Percentiles rank a stretch among this genome's conserved stretches.
Conservation (phyloP, 441 rosid species). For the Heliophila coronopifolia region DNA sequence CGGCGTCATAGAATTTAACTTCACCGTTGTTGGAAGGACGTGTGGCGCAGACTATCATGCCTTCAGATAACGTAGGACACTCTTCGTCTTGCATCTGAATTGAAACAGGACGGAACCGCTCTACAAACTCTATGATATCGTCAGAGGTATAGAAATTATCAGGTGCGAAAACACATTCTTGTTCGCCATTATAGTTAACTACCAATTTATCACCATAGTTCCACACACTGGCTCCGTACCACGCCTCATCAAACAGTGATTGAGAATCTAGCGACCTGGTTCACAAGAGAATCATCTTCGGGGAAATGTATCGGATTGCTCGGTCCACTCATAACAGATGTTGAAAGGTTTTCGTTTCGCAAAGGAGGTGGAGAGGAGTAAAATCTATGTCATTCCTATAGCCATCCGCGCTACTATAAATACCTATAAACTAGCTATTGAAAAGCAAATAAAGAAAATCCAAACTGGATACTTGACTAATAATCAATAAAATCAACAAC, state of each 20-base stretch:
- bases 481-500: too few species aligned
- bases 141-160: conserved; percentile 16
- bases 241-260: conserved; percentile 27
- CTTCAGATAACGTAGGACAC: neutral
- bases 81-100: conserved; percentile 24
- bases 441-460: too few species aligned
- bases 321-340: too few species aligned
- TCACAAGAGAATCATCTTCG: too few species aligned
- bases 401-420: too few species aligned
- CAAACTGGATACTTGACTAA: too few species aligned
- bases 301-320: too few species aligned
- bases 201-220: conserved; percentile 10
- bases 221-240: conserved; percentile 20
- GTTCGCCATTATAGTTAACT: conserved; percentile 16
- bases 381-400: too few species aligned
- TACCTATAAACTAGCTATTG: too few species aligned
- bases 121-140: conserved; percentile 16
- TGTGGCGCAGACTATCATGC: conserved; percentile 24
- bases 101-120: conserved; percentile 17
- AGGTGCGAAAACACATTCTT: conserved; percentile 18
- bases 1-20: conserved; percentile 26
- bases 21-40: conserved; percentile 20
- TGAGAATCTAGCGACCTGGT: too few species aligned
- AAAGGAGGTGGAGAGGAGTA: too few species aligned
- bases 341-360: too few species aligned